Evolutionary conservation across 305 asterid genomes (phyloP).

Genomic region (Galium porrigens): DNA sequence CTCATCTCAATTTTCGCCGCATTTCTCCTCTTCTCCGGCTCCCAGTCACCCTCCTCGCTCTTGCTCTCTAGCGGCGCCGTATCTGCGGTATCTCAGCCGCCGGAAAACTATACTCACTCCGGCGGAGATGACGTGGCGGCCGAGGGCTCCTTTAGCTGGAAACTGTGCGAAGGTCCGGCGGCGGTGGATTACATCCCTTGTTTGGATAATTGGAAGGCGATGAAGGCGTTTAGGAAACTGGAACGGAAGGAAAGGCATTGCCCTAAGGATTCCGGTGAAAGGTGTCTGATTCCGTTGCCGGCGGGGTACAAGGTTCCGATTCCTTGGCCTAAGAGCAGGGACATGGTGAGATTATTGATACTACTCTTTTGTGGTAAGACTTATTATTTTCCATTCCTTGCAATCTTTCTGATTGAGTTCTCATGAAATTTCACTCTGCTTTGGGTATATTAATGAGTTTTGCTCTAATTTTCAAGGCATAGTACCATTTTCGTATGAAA

Average conservation of each 20-base stretch:
- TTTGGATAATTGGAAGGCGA: constrained; percentile 54
- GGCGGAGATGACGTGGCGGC: neutral
- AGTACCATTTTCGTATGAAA: neutral
- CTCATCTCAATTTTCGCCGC: constrained; percentile 44
- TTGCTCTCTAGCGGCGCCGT: constrained; percentile 17
- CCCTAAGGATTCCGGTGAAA: constrained; percentile 36
- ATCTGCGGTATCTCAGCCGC: constrained; percentile 17
- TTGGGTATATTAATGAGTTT: neutral
- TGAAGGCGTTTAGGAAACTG: constrained; percentile 38
- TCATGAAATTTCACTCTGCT: neutral
- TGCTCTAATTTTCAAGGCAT: neutral
- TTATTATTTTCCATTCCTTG: neutral
- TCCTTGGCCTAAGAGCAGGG: constrained; percentile 92
- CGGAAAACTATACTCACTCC: neutral
- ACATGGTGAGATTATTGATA: constrained; percentile 66
- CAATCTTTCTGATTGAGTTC: neutral
- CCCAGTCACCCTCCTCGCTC: constrained; percentile 27
- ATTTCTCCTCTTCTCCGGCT: constrained; percentile 47
- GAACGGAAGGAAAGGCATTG: constrained; percentile 91
- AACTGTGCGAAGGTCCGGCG: constrained; percentile 36
- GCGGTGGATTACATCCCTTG: constrained; percentile 69
- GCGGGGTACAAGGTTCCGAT: constrained; percentile 54
- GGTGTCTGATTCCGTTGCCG: constrained; percentile 70
- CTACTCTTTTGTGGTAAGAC: constrained; percentile 43
- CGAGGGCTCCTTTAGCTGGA: constrained; percentile 35